Evolutionary conservation across 225 moss, liverwort and hornwort species (phyloP), one percentile per base, ranked within the genome.

Genomic region (Neckera pumila): DNA sequence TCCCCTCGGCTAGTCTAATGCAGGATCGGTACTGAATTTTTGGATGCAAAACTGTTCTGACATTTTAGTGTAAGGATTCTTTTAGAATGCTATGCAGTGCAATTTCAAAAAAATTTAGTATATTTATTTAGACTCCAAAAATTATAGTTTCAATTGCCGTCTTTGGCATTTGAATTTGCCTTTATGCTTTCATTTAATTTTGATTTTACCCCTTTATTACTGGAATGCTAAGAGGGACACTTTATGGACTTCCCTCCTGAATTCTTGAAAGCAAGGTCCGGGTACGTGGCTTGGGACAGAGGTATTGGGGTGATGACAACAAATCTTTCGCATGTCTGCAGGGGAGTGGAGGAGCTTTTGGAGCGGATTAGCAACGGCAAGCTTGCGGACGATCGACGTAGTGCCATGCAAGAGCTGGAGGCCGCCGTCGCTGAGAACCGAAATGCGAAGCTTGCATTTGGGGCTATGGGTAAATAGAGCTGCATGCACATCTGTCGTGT

Each of bases 341-440:
- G 99, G 66, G 99, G 99, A 91, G 99, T 99, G 89, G 96, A 99
- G 92, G 93, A 96, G 89, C 96, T 96, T 87, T 93, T 99, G 94
- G 99, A 99, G 92, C 94, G 99, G 90, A 99, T 99, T 74, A 96
- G 96, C 91, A 97, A 99, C 90, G 99, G 99, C 61, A 96, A 97
- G 86, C 97, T 99, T 87, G 96, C 96, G 85, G 96, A 99, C 79
- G 99, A 99, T 90, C 95, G 99, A 66, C 94, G 96, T 73, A 94
- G 94, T 88, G 99, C 99, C 51, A 93, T 99, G 92, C 94, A 95
- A 84, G 97, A 97, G 88, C 92, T 99, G 87, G 96, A 99, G 92
- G 93, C 93, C 86, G 96, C 96, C 84, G 97, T 99, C 86, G 99
- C 99, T 60, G 99, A 99, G 89, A 96, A 96, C 64, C 92, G 95